Conservation (phyloP, 371 early-diverging fungal genomes). For the Mortierella sp. region DNA sequence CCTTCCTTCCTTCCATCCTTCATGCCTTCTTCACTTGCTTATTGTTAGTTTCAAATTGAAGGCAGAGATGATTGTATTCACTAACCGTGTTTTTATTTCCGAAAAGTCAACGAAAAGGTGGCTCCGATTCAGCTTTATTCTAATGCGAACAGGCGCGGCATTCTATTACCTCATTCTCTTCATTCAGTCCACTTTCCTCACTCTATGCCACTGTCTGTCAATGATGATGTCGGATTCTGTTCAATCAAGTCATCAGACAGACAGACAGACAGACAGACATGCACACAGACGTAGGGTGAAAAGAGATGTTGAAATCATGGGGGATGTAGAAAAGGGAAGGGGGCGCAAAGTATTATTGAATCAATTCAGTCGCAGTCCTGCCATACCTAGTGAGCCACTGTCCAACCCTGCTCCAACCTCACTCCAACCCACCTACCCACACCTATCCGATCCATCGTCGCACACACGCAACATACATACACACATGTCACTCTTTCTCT, state of each 20-base stretch:
- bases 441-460: conserved; percentile 7
- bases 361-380: background rate
- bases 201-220: background rate
- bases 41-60: background rate
- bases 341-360: background rate
- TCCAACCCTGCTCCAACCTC: background rate
- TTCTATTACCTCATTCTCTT: conserved; percentile 7
- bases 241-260: conserved; percentile 18
- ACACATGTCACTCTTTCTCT: background rate
- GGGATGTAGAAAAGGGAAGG: conserved; percentile 9
- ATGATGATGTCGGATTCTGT: conserved; percentile 8
- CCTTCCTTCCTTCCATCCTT: background rate
- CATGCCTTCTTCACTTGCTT: background rate
- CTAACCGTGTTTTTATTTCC: background rate
- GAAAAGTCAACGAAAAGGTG: conserved; percentile 12
- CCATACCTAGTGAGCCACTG: background rate
- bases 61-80: background rate
- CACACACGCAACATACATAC: background rate
- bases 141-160: conserved; percentile 4
- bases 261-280: background rate
- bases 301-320: conserved; percentile 16
- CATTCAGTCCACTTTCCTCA: background rate
- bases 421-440: background rate
- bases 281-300: conserved; percentile 10
- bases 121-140: conserved; percentile 12